These are phyloP conservation scores for Dictyostelium intermedium DNA, from an alignment of 78 protist genomes.

Conservation along the genomic window DNA sequence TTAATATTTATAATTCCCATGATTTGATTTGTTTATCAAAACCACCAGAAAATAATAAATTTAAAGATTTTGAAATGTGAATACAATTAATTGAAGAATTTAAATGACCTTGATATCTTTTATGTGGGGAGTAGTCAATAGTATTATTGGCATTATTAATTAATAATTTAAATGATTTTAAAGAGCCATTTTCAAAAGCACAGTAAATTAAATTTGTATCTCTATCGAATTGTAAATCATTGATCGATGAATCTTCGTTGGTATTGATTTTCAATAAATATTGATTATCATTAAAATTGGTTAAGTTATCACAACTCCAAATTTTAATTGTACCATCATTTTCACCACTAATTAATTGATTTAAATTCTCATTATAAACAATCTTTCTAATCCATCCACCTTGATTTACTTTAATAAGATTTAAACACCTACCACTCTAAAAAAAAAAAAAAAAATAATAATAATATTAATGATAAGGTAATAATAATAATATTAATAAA, in stretches of 20 bases:
- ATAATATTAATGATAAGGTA: not conserved
- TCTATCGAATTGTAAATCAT: not conserved
- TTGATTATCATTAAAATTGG: not conserved
- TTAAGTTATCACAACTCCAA: not conserved
- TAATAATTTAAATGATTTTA: not conserved
- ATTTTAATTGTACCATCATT: constrained; percentile 54
- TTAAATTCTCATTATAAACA: not conserved
- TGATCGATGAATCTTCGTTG: not conserved
- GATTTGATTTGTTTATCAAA: constrained; percentile 31
- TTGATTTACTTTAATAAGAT: constrained; percentile 27
- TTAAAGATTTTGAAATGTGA: constrained; percentile 1
- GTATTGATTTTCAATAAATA: not conserved
- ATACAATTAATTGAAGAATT: constrained; percentile 30
- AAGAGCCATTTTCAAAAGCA: not conserved
- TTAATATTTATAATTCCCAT: constrained; percentile 16
- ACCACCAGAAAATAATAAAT: constrained; percentile 36
- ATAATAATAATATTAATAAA: not conserved
- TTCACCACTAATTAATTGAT: constrained; percentile 29
- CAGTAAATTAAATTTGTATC: not conserved
- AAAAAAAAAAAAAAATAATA: not conserved
- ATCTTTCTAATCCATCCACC: constrained; percentile 71
- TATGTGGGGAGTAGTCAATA: not conserved
- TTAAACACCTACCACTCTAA: constrained; percentile 54
- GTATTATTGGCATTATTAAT: not conserved
- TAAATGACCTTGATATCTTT: constrained; percentile 36